Percentiles rank a stretch among this genome's conserved stretches.
These are phyloP conservation scores for Berkeleyomyces rouxiae DNA, from an alignment of 2,329 filamentous ascomycete genomes.

Conservation along the genomic window DNA sequence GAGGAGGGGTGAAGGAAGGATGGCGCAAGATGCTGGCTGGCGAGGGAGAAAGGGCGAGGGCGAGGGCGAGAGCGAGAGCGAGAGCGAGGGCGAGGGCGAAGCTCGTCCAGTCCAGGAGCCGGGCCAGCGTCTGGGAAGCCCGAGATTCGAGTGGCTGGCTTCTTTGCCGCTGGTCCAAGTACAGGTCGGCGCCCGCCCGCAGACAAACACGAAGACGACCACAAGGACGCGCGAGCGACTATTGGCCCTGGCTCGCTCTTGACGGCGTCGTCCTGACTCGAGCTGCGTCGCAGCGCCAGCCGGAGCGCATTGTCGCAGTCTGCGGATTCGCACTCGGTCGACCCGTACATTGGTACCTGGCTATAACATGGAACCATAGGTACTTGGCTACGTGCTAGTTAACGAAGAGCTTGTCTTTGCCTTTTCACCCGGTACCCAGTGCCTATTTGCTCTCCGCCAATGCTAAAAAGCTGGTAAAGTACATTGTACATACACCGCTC, in stretches of 20 bases:
- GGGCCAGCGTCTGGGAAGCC: background rate
- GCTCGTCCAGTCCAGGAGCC: too few relatives aligned
- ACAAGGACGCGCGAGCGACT: too few relatives aligned
- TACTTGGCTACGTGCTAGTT: too few relatives aligned
- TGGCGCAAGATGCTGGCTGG: background rate
- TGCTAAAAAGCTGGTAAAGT: background rate
- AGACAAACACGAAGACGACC: too few relatives aligned
- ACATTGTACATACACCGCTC: constrained; percentile 1
- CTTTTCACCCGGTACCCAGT: background rate
- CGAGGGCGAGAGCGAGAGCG: background rate
- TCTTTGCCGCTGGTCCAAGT: background rate
- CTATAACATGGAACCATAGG: too few relatives aligned
- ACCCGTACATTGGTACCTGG: too few relatives aligned
- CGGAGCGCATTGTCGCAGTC: too few relatives aligned
- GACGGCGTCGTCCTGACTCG: too few relatives aligned
- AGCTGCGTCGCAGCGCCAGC: too few relatives aligned
- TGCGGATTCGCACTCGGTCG: too few relatives aligned
- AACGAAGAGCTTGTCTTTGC: background rate
- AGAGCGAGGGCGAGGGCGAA: background rate
- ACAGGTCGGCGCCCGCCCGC: background rate
- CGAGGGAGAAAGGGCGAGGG: background rate
- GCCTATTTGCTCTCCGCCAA: background rate
- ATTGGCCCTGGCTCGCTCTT: too few relatives aligned
- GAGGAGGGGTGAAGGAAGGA: background rate
- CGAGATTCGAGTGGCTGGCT: background rate